Conservation (phyloP, 1,284 basidiomycete species). For the Naganishia liquefaciens region DNA sequence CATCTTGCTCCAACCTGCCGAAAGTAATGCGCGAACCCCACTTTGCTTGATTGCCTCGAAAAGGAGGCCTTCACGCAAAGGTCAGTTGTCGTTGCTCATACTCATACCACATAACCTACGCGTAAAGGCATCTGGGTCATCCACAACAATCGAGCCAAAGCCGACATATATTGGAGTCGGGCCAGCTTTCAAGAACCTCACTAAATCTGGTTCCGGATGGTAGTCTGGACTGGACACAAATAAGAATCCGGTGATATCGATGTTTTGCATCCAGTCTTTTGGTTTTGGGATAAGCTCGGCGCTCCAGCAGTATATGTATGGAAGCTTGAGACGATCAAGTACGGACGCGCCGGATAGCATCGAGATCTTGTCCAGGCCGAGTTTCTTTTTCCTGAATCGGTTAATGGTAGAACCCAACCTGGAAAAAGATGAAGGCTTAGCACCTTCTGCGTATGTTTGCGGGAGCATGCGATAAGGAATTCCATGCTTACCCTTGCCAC, state of each 20-base stretch:
- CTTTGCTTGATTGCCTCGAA: slow-evolving; percentile 61
- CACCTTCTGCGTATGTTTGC: too few species aligned
- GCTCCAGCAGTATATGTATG: slow-evolving; percentile 71
- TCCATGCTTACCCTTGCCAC: slow-evolving; percentile 57
- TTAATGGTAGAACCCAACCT: slow-evolving; percentile 65
- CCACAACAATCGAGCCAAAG: slow-evolving; percentile 66
- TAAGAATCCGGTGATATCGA: slow-evolving; percentile 67
- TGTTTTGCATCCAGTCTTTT: slow-evolving; percentile 58
- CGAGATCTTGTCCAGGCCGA: slow-evolving; percentile 60
- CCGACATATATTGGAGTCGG: slow-evolving; percentile 64
- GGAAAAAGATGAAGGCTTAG: too few species aligned
- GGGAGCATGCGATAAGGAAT: too few species aligned
- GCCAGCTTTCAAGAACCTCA: slow-evolving; percentile 59
- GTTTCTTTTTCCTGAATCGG: slow-evolving; percentile 59
- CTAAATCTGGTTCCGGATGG: slow-evolving; percentile 58
- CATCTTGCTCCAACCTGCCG: slow-evolving; percentile 65
- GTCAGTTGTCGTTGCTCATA: not conserved
- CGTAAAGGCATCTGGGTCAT: slow-evolving; percentile 62
- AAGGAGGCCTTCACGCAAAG: slow-evolving; percentile 54
- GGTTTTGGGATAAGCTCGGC: slow-evolving; percentile 66
- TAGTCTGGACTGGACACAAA: slow-evolving; percentile 61
- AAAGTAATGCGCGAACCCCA: slow-evolving; percentile 62
- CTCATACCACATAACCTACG: slow-evolving; percentile 42
- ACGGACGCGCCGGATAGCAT: slow-evolving; percentile 60
- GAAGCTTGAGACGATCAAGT: slow-evolving; percentile 63